These are phyloP conservation scores for Clarkia xantiana DNA, from an alignment of 345 rosid genomes.

Conservation along the genomic window DNA sequence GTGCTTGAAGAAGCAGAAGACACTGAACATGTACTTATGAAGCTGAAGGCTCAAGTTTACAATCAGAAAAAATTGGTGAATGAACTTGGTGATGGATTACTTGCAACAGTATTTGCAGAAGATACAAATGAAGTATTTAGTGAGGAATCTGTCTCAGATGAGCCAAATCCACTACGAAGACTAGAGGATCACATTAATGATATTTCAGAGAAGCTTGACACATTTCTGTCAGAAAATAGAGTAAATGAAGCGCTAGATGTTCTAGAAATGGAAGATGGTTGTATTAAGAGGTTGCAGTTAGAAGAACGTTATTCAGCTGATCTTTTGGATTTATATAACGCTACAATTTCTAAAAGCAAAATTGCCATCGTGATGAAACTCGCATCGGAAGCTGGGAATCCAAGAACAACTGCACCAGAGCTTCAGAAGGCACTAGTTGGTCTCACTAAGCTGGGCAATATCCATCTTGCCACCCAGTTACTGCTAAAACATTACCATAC, in stretches of 20 bases:
- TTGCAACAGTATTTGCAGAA: conserved; percentile 18
- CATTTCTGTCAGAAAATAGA: conserved; percentile 31
- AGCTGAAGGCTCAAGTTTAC: conserved; percentile 27
- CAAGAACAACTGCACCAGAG: conserved; percentile 37
- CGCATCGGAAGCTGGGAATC: conserved; percentile 29
- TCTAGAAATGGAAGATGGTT: conserved; percentile 27
- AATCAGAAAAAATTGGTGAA: conserved; percentile 30
- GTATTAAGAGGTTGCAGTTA: conserved; percentile 16
- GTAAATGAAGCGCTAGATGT: conserved; percentile 30
- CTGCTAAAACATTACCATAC: conserved; percentile 37
- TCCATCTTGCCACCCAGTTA: conserved; percentile 31
- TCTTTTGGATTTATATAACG: conserved; percentile 15
- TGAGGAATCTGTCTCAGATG: conserved; percentile 16
- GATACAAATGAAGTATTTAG: conserved; percentile 15
- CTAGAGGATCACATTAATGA: conserved; percentile 19
- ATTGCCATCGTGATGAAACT: conserved; percentile 22
- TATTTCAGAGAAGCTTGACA: conserved; percentile 31
- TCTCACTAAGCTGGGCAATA: conserved; percentile 31
- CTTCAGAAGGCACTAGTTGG: conserved; percentile 38
- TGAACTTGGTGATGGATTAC: conserved; percentile 21
- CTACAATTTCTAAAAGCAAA: conserved; percentile 28
- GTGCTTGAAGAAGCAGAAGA: conserved; percentile 33
- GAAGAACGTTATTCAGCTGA: conserved; percentile 10
- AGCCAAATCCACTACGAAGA: conserved; percentile 11
- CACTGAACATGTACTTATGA: conserved; percentile 26